Evolutionary conservation across 345 rosid genomes (phyloP), one percentile per base, ranked within the genome.

Genomic region (Citrus medica): DNA sequence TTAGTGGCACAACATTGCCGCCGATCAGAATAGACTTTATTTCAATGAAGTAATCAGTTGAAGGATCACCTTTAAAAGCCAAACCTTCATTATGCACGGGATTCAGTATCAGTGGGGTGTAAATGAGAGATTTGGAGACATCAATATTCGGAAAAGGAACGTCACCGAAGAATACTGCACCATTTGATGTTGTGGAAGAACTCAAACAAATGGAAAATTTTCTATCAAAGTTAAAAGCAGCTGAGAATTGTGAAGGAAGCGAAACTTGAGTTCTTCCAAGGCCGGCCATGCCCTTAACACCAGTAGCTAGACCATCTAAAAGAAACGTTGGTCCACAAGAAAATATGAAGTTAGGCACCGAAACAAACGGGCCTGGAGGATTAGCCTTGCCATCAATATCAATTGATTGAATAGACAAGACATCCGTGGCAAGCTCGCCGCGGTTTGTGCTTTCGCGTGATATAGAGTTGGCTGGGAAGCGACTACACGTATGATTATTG

Each of bases 11-110:
- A 5, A 67, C 30, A 24, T 85, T 79, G 19, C 80, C 86, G 28
- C 83, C 82, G 67, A 91, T 79, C 48, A 28, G 73, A 37, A 89
- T 84, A 38, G 88, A 84, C 60, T 78, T 85, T 25, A 87, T 83
- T 63, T 80, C 82, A 10, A 87, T 81, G 84, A 85, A 85, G 76
- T 84, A 88, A 4, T 88, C 90, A 5, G 86, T 27, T 1, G 88
- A 84, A 1, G 88, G 63, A 0, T 83, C 81, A 4, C 81, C 88
- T 6, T 3, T 16, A 13, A 76, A 79, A 27, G 8, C 74, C 0
- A 68, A 3, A 8, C 71, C 32, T 1, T 81, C 79, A 5, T 87
- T 84, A 61, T 83, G 84, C 1, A 82, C 84, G 2, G 87, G 90
- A 65, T 89, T 87, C 17, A 77, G 74, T 24, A 84, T 68, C 9